Evolutionary conservation across 306 rosid genomes (phyloP).

Genomic region (Quercus gilva): DNA sequence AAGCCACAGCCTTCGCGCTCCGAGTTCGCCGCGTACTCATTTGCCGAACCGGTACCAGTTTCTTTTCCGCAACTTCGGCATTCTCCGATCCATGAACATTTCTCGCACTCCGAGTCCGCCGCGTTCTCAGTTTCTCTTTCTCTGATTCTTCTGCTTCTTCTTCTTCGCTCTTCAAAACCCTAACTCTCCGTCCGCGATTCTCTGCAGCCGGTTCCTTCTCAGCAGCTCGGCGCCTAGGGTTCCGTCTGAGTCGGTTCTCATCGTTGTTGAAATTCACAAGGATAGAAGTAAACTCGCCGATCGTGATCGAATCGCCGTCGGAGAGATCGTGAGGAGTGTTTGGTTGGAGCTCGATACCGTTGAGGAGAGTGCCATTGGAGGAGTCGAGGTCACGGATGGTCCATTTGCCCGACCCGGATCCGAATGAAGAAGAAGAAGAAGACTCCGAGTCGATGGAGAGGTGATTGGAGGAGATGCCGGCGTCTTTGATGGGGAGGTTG

Average conservation of each 20-base stretch:
- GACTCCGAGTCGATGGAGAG: conserved; percentile 32
- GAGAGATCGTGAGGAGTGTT: conserved; percentile 31
- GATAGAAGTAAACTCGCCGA: conserved; percentile 66
- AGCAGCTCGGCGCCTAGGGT: conserved; percentile 44
- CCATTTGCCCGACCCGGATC: conserved; percentile 44
- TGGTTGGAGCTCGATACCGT: conserved; percentile 37
- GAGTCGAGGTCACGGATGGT: conserved; percentile 63
- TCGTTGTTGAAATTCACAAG: conserved; percentile 28
- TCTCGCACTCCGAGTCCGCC: not conserved
- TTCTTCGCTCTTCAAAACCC: conserved; percentile 20
- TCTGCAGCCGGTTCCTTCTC: conserved; percentile 13
- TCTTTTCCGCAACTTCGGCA: not conserved
- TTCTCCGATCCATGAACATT: conserved; percentile 1
- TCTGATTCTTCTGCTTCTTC: conserved; percentile 8
- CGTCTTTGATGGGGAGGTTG: conserved; percentile 61
- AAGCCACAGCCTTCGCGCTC: conserved; percentile 9
- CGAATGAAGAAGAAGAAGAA: conserved; percentile 20
- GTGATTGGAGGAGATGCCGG: conserved; percentile 74
- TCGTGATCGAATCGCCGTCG: conserved; percentile 51
- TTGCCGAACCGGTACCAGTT: not conserved
- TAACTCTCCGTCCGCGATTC: not conserved
- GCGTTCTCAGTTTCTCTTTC: too few relatives aligned
- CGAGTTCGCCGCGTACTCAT: conserved; percentile 18
- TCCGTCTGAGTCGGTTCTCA: conserved; percentile 31
- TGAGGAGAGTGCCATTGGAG: conserved; percentile 83